phyloP scores from a whole-genome alignment of 495 filamentous ascomycete genomes.

The Xylaria intraflava region DNA sequence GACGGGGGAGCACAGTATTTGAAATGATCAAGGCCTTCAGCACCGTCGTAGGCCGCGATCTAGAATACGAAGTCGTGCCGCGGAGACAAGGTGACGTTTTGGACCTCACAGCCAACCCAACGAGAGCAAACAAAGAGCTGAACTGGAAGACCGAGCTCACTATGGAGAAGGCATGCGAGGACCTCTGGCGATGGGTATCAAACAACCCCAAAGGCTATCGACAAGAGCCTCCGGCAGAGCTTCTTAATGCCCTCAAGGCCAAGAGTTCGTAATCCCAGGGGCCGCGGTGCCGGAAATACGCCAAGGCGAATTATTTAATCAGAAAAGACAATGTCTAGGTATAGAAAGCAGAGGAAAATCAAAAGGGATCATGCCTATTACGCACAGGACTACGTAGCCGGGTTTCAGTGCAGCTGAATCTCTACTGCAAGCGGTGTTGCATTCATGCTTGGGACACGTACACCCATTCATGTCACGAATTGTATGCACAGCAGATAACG shows the following conservation, averaged over 20 bases:
- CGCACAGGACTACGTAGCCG: background rate
- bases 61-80: conserved; percentile 80
- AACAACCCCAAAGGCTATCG: conserved; percentile 96
- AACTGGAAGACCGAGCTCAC: conserved; percentile 87
- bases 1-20: conserved; percentile 88
- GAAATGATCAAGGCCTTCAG: conserved; percentile 97
- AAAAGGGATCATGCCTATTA: too few relatives aligned
- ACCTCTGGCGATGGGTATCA: conserved; percentile 89
- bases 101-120: conserved; percentile 88
- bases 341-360: background rate
- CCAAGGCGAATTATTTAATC: conserved; percentile 6
- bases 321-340: background rate
- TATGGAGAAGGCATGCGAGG: conserved; percentile 85
- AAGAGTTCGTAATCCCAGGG: conserved; percentile 21
- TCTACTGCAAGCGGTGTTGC: too few relatives aligned
- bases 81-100: conserved; percentile 86
- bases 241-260: conserved; percentile 63
- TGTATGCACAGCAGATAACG: too few relatives aligned
- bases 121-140: conserved; percentile 78
- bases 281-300: background rate
- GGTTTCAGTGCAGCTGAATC: background rate
- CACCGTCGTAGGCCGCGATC: conserved; percentile 70
- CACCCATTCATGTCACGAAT: too few relatives aligned
- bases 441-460: too few relatives aligned
- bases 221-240: conserved; percentile 77